A percentile compares a stretch with the other conserved stretches of the same genome.
Evolutionary conservation across 495 filamentous ascomycete species (phyloP).

Genomic region (Tuber microsphaerosporum): DNA sequence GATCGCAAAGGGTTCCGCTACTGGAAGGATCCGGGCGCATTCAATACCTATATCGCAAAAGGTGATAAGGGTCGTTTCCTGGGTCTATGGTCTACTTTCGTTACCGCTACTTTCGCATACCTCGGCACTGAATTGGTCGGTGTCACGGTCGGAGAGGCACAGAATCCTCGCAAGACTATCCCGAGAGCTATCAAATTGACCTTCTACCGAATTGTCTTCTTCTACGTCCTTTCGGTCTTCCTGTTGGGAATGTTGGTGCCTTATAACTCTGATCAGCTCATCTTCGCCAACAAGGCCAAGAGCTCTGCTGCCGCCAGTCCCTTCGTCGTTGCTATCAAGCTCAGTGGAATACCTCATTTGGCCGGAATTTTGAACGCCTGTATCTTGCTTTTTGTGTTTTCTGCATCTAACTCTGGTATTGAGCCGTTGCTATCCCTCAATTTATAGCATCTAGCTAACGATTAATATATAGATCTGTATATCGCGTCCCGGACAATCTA

Average conservation of each 20-base stretch:
- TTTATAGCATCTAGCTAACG: constrained; percentile 11
- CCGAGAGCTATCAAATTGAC: constrained; percentile 71
- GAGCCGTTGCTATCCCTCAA: constrained; percentile 30
- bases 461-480: constrained; percentile 52
- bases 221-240: constrained; percentile 63
- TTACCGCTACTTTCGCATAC: constrained; percentile 75
- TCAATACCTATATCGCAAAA: constrained; percentile 45
- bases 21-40: constrained; percentile 66
- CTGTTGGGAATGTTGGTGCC: constrained; percentile 55
- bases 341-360: constrained; percentile 51
- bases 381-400: constrained; percentile 73
- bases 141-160: constrained; percentile 72
- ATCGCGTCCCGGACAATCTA: constrained; percentile 77
- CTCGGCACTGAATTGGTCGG: constrained; percentile 80
- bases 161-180: constrained; percentile 67
- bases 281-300: constrained; percentile 48
- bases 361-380: constrained; percentile 57
- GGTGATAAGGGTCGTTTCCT: constrained; percentile 55
- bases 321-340: constrained; percentile 56
- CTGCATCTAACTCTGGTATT: constrained; percentile 61
- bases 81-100: constrained; percentile 69
- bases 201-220: constrained; percentile 80
- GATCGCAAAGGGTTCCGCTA: constrained; percentile 68
- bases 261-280: constrained; percentile 50
- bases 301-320: constrained; percentile 53